Base-by-base conservation (phyloP, 306 rosid species). In the Acmispon strigosus region DNA sequence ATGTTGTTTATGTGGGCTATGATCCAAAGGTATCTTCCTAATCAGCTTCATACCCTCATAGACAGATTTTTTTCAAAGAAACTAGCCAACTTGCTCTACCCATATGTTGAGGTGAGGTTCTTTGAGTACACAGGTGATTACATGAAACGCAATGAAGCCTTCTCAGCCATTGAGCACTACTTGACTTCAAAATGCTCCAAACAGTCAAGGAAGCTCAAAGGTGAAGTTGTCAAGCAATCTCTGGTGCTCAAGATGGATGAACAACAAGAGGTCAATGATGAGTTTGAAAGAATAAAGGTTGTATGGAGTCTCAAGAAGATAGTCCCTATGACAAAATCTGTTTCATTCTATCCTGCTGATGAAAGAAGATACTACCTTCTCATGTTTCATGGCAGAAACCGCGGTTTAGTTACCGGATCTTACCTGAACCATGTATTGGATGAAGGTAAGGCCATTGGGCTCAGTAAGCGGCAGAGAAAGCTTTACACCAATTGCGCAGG, bases 91-190 rank as follows among this genome's bases (percentile, higher is more conserved):
- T 69, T 53, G 10, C 8, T 77, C 2, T 74, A 79, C 62, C 87
- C 87, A 36, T 79, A 64, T 74, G 64, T 79, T 47, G 78, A 82
- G 14, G 78, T 87, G 18, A 73, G 61, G 34, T 87, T 84, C 78
- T 62, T 69, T 16, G 89, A 87, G 73, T 44, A 75, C 42, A 29
- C 8, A 2, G 42, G 51, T 44, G 51, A 29, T 10, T 55, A 32
- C 27, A 44, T 32, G 48, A 42, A 3, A 5, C 8, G 17, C 42
- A 44, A 49, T 19, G 73, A 75, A 18, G 79, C 79, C 20, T 74
- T 64, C 41, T 7, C 59, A n/a, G 16, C 59, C 51, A 74, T 74
- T 54, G 78, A 64, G 10, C 22, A 64, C 48, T 84, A 84, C 70
- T 80, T 82, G 36, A 51, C 56, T 19, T 52, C 76, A 8, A 67